phyloP scores from a whole-genome alignment of 2,329 filamentous ascomycete species.

The Paecilomyces sp. region DNA sequence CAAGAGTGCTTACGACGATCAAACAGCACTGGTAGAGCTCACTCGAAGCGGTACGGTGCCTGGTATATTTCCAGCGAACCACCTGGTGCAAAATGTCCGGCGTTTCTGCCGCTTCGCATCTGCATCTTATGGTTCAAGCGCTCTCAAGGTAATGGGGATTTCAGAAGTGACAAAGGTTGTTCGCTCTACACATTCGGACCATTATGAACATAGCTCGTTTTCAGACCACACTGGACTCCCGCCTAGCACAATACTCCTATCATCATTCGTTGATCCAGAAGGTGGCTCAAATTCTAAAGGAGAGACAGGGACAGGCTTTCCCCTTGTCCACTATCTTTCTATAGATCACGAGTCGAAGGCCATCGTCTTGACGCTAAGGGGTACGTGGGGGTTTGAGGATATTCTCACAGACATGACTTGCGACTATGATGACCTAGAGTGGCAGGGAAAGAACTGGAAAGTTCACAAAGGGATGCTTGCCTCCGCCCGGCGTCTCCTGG shows the following conservation, averaged over 20 bases:
- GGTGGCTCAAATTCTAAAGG: slow-evolving; percentile 61
- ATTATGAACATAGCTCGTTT: slow-evolving; percentile 40
- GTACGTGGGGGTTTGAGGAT: slow-evolving; percentile 67
- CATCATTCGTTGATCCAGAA: slow-evolving; percentile 63
- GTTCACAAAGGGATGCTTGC: slow-evolving; percentile 71
- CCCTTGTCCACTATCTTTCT: slow-evolving; percentile 66
- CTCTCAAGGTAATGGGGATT: slow-evolving; percentile 42
- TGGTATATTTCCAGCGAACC: slow-evolving; percentile 38
- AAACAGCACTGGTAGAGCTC: slow-evolving; percentile 35
- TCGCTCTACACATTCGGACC: slow-evolving; percentile 23
- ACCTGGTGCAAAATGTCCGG: slow-evolving; percentile 39
- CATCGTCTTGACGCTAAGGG: slow-evolving; percentile 64
- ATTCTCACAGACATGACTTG: slow-evolving; percentile 68
- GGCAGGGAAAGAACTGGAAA: slow-evolving; percentile 59
- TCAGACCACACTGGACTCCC: slow-evolving; percentile 38
- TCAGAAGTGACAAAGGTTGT: slow-evolving; percentile 22
- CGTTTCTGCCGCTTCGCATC: slow-evolving; percentile 42
- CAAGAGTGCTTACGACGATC: slow-evolving; percentile 40
- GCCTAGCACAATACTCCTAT: slow-evolving; percentile 49
- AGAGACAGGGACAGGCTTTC: slow-evolving; percentile 58
- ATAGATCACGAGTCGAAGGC: slow-evolving; percentile 65
- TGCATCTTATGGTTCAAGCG: slow-evolving; percentile 40
- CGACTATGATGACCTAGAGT: slow-evolving; percentile 55
- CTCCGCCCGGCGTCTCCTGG: slow-evolving; percentile 60
- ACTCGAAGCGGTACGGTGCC: slow-evolving; percentile 38